Base-by-base conservation (phyloP, 2,329 filamentous ascomycete species). In the Cordyceps pruinosa region DNA sequence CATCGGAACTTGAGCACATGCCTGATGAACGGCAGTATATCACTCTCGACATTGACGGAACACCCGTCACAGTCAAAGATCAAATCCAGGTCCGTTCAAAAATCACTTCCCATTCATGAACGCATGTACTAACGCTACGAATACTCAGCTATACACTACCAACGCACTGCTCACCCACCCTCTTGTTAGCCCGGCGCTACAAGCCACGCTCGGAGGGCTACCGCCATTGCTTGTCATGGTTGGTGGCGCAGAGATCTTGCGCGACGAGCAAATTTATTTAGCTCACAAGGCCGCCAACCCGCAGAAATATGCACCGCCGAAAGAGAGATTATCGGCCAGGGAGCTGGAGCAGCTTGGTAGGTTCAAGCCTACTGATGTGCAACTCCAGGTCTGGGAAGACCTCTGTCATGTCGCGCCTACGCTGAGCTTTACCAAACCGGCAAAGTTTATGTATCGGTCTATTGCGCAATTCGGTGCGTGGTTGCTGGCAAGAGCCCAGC, bases 371-470 rank as follows among this genome's bases (percentile, higher is more conserved):
- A 99, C 94, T 0, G 84, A 96, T 64, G 93, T 97, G 0, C 91
- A 97, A 68, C 79, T 99, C 2, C 94, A 97, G 69, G 87, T 97
- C 1, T 97, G 93, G 92, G 93, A 97, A 58, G 89, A 96, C 65
- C 76, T 97, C 3, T 97, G 94, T 66, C 93, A 97, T 68, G 92
- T 96, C 6, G 86, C 88, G 0, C 90, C 93, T 1, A 97, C 92
- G 0, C 78, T 97, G n/a, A 96, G 90, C 65, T 97, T 96, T 69
- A 97, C 93, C 0, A 82, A 87, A n/a, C 94, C 94, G 1, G 94
- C 93, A 46, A 97, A 97, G 70, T 89, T 88, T 73, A 97, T 97
- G 91, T 97, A 90, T 69, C 83, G 93, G 48, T 89, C 90, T 1
- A 85, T 97, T 53, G 89, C 94, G 0, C 93, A 97, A 64, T 97